These are phyloP conservation scores for Colletotrichum sp. DNA, from an alignment of 2,329 filamentous ascomycete species.

Conservation along the genomic window DNA sequence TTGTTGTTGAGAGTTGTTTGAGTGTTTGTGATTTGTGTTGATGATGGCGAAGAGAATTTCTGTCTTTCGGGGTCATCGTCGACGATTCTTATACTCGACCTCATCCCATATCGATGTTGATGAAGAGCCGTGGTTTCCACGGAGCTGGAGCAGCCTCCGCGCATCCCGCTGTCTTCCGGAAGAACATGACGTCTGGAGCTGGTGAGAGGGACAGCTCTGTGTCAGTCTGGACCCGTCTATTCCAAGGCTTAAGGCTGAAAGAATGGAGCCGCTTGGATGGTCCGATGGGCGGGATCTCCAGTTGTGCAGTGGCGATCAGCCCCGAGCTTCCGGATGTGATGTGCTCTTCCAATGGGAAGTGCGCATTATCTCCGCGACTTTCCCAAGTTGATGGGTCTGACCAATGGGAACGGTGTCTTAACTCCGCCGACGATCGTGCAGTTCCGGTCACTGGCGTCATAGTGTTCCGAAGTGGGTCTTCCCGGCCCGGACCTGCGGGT, in stretches of 20 bases:
- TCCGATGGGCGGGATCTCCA: not conserved
- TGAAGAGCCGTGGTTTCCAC: not conserved
- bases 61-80: not conserved
- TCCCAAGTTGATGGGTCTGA: not conserved
- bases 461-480: not conserved
- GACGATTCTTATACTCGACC: not conserved
- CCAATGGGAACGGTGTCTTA: not conserved
- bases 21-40: not conserved
- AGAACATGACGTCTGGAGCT: not conserved
- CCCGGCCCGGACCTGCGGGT: not conserved
- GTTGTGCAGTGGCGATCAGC: not conserved
- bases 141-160: not conserved
- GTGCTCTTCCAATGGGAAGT: not conserved
- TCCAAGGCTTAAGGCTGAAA: not conserved
- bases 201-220: not conserved
- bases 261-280: not conserved
- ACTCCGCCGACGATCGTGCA: not conserved
- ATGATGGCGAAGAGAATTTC: not conserved
- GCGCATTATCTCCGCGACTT: not conserved
- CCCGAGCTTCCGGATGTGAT: not conserved
- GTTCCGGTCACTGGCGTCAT: slow-evolving; percentile 6
- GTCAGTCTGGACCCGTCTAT: not conserved
- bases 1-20: not conserved
- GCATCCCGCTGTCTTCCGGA: not conserved
- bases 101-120: not conserved